A percentile compares a stretch with the other conserved stretches of the same genome.
Conservation (phyloP, 495 filamentous ascomycete species). For the Thermochaetoides thermophila region DNA sequence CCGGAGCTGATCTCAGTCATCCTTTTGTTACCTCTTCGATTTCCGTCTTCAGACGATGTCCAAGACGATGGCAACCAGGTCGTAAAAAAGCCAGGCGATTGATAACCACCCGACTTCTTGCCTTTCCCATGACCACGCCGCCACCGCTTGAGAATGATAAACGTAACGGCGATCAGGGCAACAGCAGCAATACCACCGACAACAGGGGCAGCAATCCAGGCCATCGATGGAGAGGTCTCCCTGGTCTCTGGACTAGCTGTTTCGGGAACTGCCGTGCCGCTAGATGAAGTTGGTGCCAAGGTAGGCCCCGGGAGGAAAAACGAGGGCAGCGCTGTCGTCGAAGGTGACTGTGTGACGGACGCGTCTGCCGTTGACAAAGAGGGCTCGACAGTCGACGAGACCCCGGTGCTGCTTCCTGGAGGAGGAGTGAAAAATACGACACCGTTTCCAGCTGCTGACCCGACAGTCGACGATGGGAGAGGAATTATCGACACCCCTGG, state of each 20-base stretch:
- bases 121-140: slow-evolving; percentile 7
- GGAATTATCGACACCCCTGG: background rate
- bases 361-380: no score
- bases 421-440: background rate
- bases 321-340: no score
- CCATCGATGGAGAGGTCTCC: slow-evolving; percentile 8
- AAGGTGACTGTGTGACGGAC: no score
- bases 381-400: slow-evolving; percentile 2
- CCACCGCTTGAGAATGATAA: slow-evolving; percentile 20
- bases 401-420: background rate
- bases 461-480: background rate
- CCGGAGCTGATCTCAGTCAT: slow-evolving; percentile 9
- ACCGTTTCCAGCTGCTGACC: background rate
- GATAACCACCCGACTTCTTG: slow-evolving; percentile 5
- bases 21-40: background rate
- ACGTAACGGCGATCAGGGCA: slow-evolving; percentile 19
- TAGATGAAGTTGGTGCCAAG: background rate
- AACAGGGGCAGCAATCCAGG: slow-evolving; percentile 26
- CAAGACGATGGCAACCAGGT: slow-evolving; percentile 8
- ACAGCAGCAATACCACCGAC: slow-evolving; percentile 25
- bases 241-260: background rate
- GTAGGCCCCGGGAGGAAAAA: no score
- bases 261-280: slow-evolving; percentile 1
- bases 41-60: background rate
- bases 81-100: slow-evolving; percentile 8